Evolutionary conservation across 2,329 filamentous ascomycete species (phyloP).

Genomic region (Trichoderma atrobrunneum): DNA sequence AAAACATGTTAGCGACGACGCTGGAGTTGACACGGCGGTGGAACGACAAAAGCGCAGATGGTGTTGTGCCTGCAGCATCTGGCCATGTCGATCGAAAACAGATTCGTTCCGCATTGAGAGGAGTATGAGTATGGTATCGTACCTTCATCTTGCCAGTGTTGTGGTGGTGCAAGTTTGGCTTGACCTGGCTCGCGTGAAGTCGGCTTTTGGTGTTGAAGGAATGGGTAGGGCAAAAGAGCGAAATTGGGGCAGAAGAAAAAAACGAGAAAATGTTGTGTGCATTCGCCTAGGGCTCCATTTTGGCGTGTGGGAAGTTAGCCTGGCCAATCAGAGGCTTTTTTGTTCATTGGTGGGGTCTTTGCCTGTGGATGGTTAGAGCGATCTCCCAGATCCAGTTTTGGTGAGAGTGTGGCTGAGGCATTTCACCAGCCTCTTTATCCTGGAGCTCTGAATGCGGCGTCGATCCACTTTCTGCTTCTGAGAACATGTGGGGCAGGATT

Average conservation of each 20-base stretch:
- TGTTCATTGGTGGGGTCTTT: neutral
- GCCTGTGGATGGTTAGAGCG: neutral
- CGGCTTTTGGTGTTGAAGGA: slow-evolving; percentile 32
- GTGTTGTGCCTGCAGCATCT: neutral
- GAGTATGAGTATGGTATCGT: slow-evolving; percentile 24
- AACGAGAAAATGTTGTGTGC: slow-evolving; percentile 39
- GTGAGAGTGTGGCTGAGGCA: slow-evolving; percentile 21
- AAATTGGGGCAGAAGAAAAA: slow-evolving; percentile 41
- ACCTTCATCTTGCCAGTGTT: slow-evolving; percentile 50
- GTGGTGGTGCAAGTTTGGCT: slow-evolving; percentile 45
- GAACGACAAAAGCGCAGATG: no score
- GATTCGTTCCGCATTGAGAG: neutral
- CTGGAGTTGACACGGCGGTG: neutral
- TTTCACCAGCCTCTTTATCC: neutral
- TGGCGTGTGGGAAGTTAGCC: slow-evolving; percentile 21
- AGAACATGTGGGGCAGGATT: neutral
- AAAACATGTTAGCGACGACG: slow-evolving; percentile 33
- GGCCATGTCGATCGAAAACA: neutral
- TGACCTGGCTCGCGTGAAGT: slow-evolving; percentile 41
- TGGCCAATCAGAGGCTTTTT: slow-evolving; percentile 34
- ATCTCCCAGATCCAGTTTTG: slow-evolving; percentile 13
- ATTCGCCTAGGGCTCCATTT: slow-evolving; percentile 38
- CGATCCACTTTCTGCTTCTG: neutral
- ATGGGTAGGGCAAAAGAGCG: slow-evolving; percentile 24
- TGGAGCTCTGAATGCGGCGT: neutral